Base-by-base conservation (phyloP, 441 rosid genomes). In the Dalechampia spathulata region DNA sequence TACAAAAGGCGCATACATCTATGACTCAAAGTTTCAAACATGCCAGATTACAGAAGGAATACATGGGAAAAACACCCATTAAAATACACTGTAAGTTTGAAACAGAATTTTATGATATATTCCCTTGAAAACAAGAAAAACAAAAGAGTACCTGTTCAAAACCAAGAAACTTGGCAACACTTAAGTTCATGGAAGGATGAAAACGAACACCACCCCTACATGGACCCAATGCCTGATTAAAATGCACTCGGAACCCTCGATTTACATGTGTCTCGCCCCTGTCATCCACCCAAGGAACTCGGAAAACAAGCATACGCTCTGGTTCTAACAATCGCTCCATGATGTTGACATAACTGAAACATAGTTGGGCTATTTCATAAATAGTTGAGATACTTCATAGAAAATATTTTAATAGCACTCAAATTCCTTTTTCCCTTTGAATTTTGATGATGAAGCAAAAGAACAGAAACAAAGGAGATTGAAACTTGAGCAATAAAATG, bases 251-350 rank as follows among this genome's bases (percentile, higher is more conserved):
- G 69, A 87, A 90, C 37, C 99, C 99, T 34, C 99, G 81, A 73
- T 87, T 87, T 44, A 90, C 91, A 77, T 90, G 96, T 44, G 90
- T 87, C 78, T 90, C 99, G 46, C 97, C 99, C 60, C 90, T 85
- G 64, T 94, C 99, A 82, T 94, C 97, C 61, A 80, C 78, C 99
- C 97, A 94, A 11, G 99, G 95, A 61, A 94, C 97, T 70, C 97
- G 89, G 60, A 94, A 94, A 57, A 87, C 70, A 73, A 94, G 78
- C 82, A 82, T 86, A 9, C 97, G 86, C 63, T 94, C 97, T 11
- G 97, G 99, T 69, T 94, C 99, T 71, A 90, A 58, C 64, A 94
- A 67, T 58, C 96, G 87, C 74, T 94, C 99, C 97, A 94, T 86
- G 54, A 94, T 83, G 76, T 75, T 94, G 74, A 83, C 96, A 60